Base-by-base conservation (phyloP, 2,329 filamentous ascomycete species). In the Parafenestella ontariensis region DNA sequence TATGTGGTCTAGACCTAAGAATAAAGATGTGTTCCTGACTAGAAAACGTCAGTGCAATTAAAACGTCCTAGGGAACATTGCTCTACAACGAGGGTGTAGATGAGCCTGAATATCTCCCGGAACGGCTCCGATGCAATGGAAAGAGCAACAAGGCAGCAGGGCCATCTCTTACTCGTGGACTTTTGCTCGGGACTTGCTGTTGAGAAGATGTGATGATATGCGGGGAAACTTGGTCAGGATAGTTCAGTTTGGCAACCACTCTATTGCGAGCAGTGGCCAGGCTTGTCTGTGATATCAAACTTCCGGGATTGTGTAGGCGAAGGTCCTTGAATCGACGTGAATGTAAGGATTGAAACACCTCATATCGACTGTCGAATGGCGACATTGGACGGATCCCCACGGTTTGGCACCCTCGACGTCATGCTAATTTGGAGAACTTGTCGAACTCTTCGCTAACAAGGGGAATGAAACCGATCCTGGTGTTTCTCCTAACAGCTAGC, bases 71-170 rank as follows among this genome's bases (percentile, higher is more conserved):
- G 9, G 5, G 17, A 5, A 5, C 18, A n/a, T n/a, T 23, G 2
- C 15, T 24, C 37, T 24, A 40, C 37, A 24, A 23, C 18, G 6
- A 11, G 20, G 37, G 37, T 28, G 39, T 43, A 50, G 5, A 50
- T 50, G 47, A 50, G 47, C 20, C 39, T 43, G 36, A 50, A 50
- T 50, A 44, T 36, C 33, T 18, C n/a, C 9, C 37, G 21, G 24
- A 31, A 43, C 41, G n/a, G 31, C 41, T 29, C 17, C 24, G 17
- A 17, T 29, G 17, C 17, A 11, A 2, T 20, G n/a, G 13, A 29
- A 15, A 29, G 1, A 20, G 24, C 6, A 28, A n/a, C 23, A 17
- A 18, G 41, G 24, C 8, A 13, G 7, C 13, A 10, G 15, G 6
- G n/a, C 10, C 15, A 26, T 5, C 24, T 29, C 11, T 28, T 2